phyloP scores from a whole-genome alignment of 176 grass and related monocot genomes.

The Musa acuminata region DNA sequence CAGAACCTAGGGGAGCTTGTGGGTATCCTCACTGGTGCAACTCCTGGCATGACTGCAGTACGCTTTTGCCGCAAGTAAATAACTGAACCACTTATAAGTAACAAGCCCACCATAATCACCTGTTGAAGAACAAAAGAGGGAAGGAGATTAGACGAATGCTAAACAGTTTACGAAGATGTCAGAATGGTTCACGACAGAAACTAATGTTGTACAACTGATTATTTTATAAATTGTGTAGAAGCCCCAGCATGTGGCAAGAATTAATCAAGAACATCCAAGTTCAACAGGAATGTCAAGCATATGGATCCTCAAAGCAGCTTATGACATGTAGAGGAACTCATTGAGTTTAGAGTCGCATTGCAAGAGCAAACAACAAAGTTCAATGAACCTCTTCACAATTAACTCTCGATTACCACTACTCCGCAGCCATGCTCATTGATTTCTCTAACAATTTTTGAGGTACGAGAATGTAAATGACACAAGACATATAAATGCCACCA shows the following conservation, averaged over 20 bases:
- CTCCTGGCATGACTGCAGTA: constrained; percentile 4
- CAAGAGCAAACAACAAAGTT: not conserved
- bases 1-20: constrained; percentile 9
- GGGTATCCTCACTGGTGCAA: constrained; percentile 3
- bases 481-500: too few relatives aligned
- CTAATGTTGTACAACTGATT: not conserved
- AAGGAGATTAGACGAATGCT: not conserved
- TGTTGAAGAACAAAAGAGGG: not conserved
- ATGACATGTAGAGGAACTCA: too few relatives aligned
- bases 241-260: not conserved
- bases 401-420: not conserved
- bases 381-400: not conserved
- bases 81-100: constrained; percentile 13
- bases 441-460: not conserved
- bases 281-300: not conserved
- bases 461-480: not conserved
- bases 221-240: not conserved
- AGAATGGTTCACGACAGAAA: not conserved
- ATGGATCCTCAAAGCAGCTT: not conserved
- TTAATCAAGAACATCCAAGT: not conserved
- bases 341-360: not conserved
- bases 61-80: constrained; percentile 15
- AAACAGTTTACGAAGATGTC: not conserved
- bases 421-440: not conserved
- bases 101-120: constrained; percentile 14